phyloP scores from a whole-genome alignment of 768 basidiomycete genomes.

The Melanogaster broomeanus region DNA sequence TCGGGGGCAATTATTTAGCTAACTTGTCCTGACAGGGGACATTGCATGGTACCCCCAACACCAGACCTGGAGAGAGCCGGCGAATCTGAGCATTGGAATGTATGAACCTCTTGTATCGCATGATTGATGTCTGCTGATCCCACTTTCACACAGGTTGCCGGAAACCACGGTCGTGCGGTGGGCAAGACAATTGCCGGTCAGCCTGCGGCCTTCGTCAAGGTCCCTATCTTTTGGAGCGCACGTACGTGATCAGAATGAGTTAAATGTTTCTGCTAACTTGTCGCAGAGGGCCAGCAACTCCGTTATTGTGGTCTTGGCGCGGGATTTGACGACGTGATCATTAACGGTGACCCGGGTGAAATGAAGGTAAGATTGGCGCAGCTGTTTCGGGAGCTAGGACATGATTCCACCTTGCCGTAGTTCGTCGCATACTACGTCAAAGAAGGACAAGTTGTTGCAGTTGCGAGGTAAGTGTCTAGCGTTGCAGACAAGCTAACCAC shows the following conservation, averaged over 20 bases:
- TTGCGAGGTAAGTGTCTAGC: slow-evolving; percentile 48
- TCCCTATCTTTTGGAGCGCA: slow-evolving; percentile 90
- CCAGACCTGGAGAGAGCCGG: slow-evolving; percentile 46
- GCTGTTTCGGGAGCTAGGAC: neutral
- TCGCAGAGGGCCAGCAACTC: slow-evolving; percentile 78
- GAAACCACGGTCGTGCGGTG: slow-evolving; percentile 84
- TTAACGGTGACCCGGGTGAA: slow-evolving; percentile 73
- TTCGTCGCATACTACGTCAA: slow-evolving; percentile 83
- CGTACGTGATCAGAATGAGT: slow-evolving; percentile 47
- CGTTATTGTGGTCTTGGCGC: slow-evolving; percentile 80
- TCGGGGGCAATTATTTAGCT: neutral
- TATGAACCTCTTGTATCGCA: slow-evolving; percentile 21
- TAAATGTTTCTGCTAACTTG: slow-evolving; percentile 2
- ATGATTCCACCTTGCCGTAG: slow-evolving; percentile 32
- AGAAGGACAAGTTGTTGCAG: slow-evolving; percentile 62
- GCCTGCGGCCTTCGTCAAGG: slow-evolving; percentile 68
- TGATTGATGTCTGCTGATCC: neutral
- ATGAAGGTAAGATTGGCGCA: slow-evolving; percentile 59
- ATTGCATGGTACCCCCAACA: slow-evolving; percentile 78
- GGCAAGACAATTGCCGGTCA: slow-evolving; percentile 72
- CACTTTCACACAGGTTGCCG: slow-evolving; percentile 57
- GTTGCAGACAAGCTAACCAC: neutral
- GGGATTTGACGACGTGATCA: slow-evolving; percentile 73
- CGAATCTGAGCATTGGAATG: slow-evolving; percentile 95
- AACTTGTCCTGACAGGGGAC: slow-evolving; percentile 49